phyloP scores from a whole-genome alignment of 2,329 filamentous ascomycete species.

The Paracorniculantispora psalliotae region DNA sequence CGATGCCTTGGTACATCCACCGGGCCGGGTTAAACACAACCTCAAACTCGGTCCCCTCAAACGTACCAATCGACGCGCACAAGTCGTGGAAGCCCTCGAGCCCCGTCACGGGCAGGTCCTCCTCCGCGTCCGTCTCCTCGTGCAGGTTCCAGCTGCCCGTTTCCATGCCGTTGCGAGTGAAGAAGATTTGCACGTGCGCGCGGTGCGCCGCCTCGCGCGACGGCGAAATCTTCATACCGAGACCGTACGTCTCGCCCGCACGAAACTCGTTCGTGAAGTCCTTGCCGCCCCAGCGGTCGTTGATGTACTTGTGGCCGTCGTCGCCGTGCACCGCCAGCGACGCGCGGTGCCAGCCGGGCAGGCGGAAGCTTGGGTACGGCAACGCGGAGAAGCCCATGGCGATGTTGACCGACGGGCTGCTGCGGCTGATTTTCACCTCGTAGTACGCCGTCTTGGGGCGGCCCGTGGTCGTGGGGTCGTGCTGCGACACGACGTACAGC shows the following conservation, averaged over 20 bases:
- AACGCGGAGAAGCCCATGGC: constrained; percentile 67
- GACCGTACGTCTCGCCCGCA: constrained; percentile 61
- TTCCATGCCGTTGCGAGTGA: constrained; percentile 61
- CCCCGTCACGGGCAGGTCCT: constrained; percentile 59
- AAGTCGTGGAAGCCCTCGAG: constrained; percentile 68
- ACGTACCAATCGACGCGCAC: constrained; percentile 66
- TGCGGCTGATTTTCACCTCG: constrained; percentile 55
- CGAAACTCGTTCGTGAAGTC: constrained; percentile 61
- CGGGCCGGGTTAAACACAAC: constrained; percentile 54
- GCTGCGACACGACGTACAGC: constrained; percentile 57
- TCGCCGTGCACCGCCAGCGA: constrained; percentile 74
- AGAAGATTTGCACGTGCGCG: constrained; percentile 47
- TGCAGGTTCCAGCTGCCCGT: constrained; percentile 66
- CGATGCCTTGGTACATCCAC: constrained; percentile 48
- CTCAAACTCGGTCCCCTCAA: constrained; percentile 64
- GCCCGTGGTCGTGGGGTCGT: constrained; percentile 47
- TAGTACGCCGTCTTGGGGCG: constrained; percentile 60
- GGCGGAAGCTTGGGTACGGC: constrained; percentile 71
- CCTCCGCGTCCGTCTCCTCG: constrained; percentile 63
- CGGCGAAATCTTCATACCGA: constrained; percentile 61
- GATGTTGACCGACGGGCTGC: constrained; percentile 46
- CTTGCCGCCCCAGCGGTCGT: constrained; percentile 68
- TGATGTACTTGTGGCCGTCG: constrained; percentile 71
- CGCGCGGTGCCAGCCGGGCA: constrained; percentile 77
- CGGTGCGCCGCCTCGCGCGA: constrained; percentile 19